These are phyloP conservation scores for Picocystis sp. DNA, from an alignment of 163 green algal species.

Conservation along the genomic window DNA sequence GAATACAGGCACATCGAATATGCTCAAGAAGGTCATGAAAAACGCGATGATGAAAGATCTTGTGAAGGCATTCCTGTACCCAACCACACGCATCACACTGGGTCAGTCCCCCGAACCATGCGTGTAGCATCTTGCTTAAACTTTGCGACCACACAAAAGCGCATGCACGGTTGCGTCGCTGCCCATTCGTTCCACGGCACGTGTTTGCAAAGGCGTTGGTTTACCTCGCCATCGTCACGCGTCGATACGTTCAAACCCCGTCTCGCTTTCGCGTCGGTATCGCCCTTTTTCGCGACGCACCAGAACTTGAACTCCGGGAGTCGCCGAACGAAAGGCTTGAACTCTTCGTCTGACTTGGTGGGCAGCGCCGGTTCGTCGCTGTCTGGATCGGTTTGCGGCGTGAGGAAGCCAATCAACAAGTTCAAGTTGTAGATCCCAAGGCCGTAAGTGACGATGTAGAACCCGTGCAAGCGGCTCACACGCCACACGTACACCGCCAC, in stretches of 20 bases:
- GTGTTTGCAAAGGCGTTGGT: background rate
- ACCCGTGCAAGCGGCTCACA: constrained; percentile 61
- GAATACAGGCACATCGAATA: constrained; percentile 96
- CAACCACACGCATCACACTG: background rate
- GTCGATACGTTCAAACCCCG: too few relatives aligned
- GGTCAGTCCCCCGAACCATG: too few relatives aligned
- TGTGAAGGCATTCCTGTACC: constrained; percentile 54
- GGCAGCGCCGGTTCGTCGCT: constrained; percentile 79
- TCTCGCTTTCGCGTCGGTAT: too few relatives aligned
- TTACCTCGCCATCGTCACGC: too few relatives aligned
- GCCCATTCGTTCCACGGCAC: background rate
- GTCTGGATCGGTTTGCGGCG: constrained; percentile 69
- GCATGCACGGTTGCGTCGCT: too few relatives aligned
- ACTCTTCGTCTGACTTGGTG: constrained; percentile 82
- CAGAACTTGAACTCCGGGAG: constrained; percentile 99
- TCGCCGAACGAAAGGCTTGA: constrained; percentile 86
- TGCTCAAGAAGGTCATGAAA: constrained; percentile 75
- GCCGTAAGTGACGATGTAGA: constrained; percentile 97
- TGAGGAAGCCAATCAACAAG: constrained; percentile 90
- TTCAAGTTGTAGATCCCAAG: constrained; percentile 98
- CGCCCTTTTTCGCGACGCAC: constrained; percentile 20
- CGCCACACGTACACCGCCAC: constrained; percentile 45
- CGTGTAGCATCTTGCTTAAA: too few relatives aligned
- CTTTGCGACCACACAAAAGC: too few relatives aligned
- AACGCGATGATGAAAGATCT: constrained; percentile 72